Evolutionary conservation across 2,329 filamentous ascomycete genomes (phyloP).

Genomic region (Bertia moriformis): DNA sequence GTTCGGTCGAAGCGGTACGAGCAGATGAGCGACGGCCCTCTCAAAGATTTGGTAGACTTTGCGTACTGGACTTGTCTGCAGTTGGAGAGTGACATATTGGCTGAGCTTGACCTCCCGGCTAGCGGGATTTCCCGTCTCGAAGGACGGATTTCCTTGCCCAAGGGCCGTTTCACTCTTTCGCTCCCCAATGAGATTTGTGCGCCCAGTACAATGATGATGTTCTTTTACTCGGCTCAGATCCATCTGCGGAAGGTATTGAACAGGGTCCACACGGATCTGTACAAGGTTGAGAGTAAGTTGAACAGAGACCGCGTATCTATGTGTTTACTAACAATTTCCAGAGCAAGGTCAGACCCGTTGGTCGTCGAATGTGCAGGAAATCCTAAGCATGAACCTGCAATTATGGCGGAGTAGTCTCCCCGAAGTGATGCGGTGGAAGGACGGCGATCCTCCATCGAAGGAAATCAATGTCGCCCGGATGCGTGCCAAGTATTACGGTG

Average conservation of each 20-base stretch:
- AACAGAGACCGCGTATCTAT: background rate
- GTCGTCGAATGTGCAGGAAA: constrained; percentile 1
- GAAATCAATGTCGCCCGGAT: background rate
- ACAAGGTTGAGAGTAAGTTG: constrained; percentile 1
- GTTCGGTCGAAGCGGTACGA: background rate
- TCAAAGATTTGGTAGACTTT: background rate
- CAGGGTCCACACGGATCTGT: background rate
- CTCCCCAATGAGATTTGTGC: background rate
- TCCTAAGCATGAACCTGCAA: background rate
- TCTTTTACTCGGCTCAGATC: background rate
- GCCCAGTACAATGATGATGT: background rate
- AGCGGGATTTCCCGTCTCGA: background rate
- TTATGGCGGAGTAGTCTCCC: background rate
- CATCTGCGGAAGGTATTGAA: background rate
- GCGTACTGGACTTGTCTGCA: constrained; percentile 1
- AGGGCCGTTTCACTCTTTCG: background rate
- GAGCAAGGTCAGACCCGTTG: background rate
- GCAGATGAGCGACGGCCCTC: background rate
- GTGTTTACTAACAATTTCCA: background rate
- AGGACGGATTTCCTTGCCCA: background rate
- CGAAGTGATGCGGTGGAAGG: background rate
- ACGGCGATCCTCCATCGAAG: background rate
- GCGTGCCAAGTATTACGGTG: background rate
- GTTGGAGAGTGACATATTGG: background rate
- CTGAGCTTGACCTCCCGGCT: background rate